These are phyloP conservation scores for Daedalea quercina DNA, from an alignment of 768 basidiomycete species.

Conservation along the genomic window DNA sequence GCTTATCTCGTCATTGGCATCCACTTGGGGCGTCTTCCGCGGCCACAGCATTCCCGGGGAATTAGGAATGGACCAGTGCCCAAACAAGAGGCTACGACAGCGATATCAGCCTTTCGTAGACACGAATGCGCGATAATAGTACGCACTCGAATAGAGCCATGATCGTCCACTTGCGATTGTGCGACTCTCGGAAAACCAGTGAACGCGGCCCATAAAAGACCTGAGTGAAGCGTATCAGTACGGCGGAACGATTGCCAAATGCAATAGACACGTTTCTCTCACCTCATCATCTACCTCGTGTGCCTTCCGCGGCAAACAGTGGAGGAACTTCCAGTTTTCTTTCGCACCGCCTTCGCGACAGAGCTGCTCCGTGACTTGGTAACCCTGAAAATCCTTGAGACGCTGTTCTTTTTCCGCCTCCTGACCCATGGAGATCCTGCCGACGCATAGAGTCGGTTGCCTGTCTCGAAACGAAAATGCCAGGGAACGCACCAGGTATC, in stretches of 20 bases:
- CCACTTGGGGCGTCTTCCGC: too few relatives aligned
- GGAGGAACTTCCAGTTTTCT: slow-evolving; percentile 89
- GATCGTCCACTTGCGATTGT: slow-evolving; percentile 97
- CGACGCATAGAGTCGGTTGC: neutral
- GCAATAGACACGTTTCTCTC: slow-evolving; percentile 1
- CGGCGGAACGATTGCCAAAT: neutral
- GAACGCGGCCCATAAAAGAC: slow-evolving; percentile 92
- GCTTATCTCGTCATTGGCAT: too few relatives aligned
- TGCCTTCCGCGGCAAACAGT: slow-evolving; percentile 89
- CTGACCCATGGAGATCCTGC: slow-evolving; percentile 98
- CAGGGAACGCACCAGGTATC: slow-evolving; percentile 76
- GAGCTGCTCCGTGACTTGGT: slow-evolving; percentile 88
- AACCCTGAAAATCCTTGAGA: slow-evolving; percentile 81
- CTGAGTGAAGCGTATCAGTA: slow-evolving; percentile 27
- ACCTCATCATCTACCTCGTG: slow-evolving; percentile 96
- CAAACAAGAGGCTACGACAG: too few relatives aligned
- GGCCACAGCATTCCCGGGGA: too few relatives aligned
- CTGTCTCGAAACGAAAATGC: neutral
- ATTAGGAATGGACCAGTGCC: too few relatives aligned
- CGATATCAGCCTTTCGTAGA: too few relatives aligned
- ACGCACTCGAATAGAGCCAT: slow-evolving; percentile 88
- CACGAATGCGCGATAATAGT: too few relatives aligned
- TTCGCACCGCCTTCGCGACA: slow-evolving; percentile 79
- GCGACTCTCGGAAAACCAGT: slow-evolving; percentile 88
- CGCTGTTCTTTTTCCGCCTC: slow-evolving; percentile 90